Evolutionary conservation across 2,329 filamentous ascomycete genomes (phyloP), one percentile per base, ranked within the genome.

Genomic region (Ilyonectria destructans): DNA sequence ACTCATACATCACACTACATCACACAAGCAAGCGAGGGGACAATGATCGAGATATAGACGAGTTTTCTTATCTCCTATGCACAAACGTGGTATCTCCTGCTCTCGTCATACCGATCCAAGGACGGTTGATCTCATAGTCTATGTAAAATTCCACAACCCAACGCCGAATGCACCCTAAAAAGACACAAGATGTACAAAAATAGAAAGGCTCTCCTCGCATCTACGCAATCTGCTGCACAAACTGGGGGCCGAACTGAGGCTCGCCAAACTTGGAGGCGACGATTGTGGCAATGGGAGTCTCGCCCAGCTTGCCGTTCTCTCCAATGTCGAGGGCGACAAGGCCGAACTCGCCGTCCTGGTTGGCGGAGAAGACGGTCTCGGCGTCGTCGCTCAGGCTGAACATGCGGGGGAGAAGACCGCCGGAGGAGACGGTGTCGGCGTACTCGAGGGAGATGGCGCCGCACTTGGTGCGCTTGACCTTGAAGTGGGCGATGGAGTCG

Each of bases 401-500:
- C 82, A 86, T 85, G 71, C 86, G 84, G 8, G 86, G 86, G 6
- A 77, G 58, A 4, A 72, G 66, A 23, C 84, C 83, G 46, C 79
- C 77, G 0, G 80, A 80, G 15, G 78, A 76, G 56, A 82, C 75
- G 21, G 77, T 70, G 58, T 80, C 77, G 29, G 71, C 74, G 60
- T 81, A 82, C 46, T 76, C 70, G 60, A 85, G 79, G 9, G 67
- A 77, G 55, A 79, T 62, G 12, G 69, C 69, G 46, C 68, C 73
- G 33, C 65, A 74, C 35, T 68, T 58, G 33, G 67, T 69, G 26
- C 26, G 46, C 9, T 56, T 46, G 48, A 83, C 70, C 71, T 77
- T 76, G 75, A 88, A 86, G 75, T 84, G 83, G 6, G 84, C 81
- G 72, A 88, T 82, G 72, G 78, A 84, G 78, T 88, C 86, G 9